Evolutionary conservation across 1,139 yeast genomes (phyloP).

Genomic region (Hansenula sp.): DNA sequence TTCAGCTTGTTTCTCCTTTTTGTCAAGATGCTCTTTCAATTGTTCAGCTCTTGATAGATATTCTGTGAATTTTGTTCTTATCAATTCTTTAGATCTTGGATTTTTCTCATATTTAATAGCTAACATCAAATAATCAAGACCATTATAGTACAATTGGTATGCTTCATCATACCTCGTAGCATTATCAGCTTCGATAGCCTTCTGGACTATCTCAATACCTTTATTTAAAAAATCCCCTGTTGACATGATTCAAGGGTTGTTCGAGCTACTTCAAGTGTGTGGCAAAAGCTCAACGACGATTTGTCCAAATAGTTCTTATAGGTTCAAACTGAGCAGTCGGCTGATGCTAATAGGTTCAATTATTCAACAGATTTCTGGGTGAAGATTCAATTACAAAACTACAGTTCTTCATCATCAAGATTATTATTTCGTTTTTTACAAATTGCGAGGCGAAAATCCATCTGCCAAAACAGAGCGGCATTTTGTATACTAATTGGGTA

Average conservation of each 20-base stretch:
- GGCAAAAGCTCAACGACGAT: too few relatives aligned
- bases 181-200: conserved; percentile 93
- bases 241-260: conserved; percentile 37
- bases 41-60: conserved; percentile 93
- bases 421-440: too few relatives aligned
- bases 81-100: conserved; percentile 80
- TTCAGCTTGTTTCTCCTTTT: conserved; percentile 45
- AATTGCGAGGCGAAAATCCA: too few relatives aligned
- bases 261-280: too few relatives aligned
- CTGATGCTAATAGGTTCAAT: too few relatives aligned
- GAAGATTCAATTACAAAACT: too few relatives aligned
- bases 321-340: too few relatives aligned
- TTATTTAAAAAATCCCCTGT: conserved; percentile 83
- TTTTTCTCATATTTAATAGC: conserved; percentile 96
- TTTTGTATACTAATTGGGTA: neutral
- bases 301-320: too few relatives aligned
- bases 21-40: conserved; percentile 83
- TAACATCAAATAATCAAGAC: conserved; percentile 90
- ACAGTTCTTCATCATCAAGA: too few relatives aligned
- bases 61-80: conserved; percentile 85
- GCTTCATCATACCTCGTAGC: conserved; percentile 93
- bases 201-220: conserved; percentile 90
- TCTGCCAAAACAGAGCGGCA: too few relatives aligned
- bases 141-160: conserved; percentile 86
- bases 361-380: too few relatives aligned